phyloP scores from a whole-genome alignment of 306 rosid genomes.

The peach (Prunus persica) region DNA sequence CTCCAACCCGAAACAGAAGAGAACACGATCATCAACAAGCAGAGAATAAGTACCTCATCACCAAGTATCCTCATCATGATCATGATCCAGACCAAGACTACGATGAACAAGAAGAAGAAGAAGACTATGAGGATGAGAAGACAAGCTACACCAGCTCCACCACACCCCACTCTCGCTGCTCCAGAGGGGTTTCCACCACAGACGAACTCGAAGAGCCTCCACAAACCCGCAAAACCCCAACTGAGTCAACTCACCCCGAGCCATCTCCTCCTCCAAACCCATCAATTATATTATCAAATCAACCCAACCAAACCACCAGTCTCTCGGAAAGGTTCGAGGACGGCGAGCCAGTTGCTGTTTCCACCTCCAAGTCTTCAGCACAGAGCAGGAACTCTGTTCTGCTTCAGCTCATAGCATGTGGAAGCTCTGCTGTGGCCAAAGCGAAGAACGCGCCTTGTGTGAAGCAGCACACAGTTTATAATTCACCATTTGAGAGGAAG shows the following conservation, averaged over 20 bases:
- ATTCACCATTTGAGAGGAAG: neutral
- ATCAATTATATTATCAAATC: neutral
- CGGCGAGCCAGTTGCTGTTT: conserved; percentile 6
- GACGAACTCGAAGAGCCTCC: conserved; percentile 45
- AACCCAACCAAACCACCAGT: conserved; percentile 5
- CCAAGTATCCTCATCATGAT: conserved; percentile 10
- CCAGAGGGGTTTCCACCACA: conserved; percentile 76
- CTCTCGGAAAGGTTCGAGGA: conserved; percentile 24
- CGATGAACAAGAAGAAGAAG: conserved; percentile 40
- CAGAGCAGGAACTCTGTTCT: conserved; percentile 58
- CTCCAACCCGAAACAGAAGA: conserved; percentile 27
- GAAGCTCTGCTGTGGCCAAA: conserved; percentile 53
- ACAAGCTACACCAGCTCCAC: conserved; percentile 59
- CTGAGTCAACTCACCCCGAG: neutral
- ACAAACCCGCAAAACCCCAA: conserved; percentile 3
- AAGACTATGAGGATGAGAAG: conserved; percentile 59
- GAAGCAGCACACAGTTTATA: conserved; percentile 12
- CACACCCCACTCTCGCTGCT: conserved; percentile 74
- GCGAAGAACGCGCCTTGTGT: conserved; percentile 25
- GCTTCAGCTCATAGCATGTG: conserved; percentile 79
- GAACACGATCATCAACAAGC: conserved; percentile 28
- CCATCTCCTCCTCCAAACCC: neutral
- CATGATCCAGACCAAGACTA: conserved; percentile 16
- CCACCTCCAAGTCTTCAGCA: neutral
- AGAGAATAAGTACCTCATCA: neutral